Base-by-base conservation (phyloP, 805 yeast genomes). In the Kuraishia molischiana region DNA sequence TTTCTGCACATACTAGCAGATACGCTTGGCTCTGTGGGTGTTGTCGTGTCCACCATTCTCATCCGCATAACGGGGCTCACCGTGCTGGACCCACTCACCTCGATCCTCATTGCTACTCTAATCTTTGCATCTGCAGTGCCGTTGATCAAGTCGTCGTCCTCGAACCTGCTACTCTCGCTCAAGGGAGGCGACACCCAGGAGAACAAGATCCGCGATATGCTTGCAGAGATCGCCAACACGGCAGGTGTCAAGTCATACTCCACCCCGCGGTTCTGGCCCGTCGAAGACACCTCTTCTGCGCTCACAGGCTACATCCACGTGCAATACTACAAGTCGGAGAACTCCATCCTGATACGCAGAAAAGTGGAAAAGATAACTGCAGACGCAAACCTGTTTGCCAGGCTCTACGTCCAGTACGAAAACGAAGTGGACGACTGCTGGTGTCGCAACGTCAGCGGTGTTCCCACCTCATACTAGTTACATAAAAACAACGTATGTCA, bases 1-100 rank as follows among this genome's bases (percentile, higher is more conserved):
- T 92, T 92, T 51, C 63, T 92, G 33, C 99, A 92, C 49, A 84
- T 92, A 22, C 54, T 92, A 33, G 99, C 99, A 0, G 99, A 92
- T 51, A 89, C 97, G 0, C 63, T 92, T 30, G 99, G 99, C 0
- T 90, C 97, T 0, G 95, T 89, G 0, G 97, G 97, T 5, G 99
- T 94, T 14, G 89, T 92, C n/a, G 58, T 86, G 1, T 87, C 97
- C 0, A 90, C 98, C 0, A 38, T 86, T 4, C 60, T 92, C 29
- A 83, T 90, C 6, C 75, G 79, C 41, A 50, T 77, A 24, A 60
- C 71, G 8, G 74, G 76, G 14, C 73, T 84, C 76, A 72, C 77
- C 38, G 80, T 95, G 1, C 81, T 90, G 52, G 99, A 92, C 53
- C 97, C 99, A 2, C 59, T 92, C 17, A 94, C 97, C 0, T 89